Conservation (phyloP, 164 flowering plant genomes). For the Nymphaea colorata region DNA sequence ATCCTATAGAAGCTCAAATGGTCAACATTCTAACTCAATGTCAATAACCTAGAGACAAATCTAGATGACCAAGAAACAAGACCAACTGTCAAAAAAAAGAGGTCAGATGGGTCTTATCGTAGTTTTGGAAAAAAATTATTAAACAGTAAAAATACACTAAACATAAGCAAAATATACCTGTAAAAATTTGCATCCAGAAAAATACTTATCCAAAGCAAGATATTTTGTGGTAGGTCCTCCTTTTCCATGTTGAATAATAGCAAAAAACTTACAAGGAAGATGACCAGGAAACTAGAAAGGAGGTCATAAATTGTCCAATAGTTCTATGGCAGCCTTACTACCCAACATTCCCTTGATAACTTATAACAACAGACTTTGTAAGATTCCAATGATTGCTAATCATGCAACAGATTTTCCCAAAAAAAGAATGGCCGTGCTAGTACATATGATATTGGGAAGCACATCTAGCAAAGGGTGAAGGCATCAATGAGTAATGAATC, state of each 20-base stretch:
- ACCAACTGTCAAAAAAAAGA: neutral
- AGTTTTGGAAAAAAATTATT: too few relatives aligned
- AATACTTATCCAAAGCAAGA: constrained; percentile 93
- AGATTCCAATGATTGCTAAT: too few relatives aligned
- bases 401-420: too few relatives aligned
- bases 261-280: constrained; percentile 89
- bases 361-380: too few relatives aligned
- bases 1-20: constrained; percentile 75
- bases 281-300: constrained; percentile 98
- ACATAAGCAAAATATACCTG: constrained; percentile 37
- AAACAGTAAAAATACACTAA: too few relatives aligned
- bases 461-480: too few relatives aligned
- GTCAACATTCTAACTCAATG: constrained; percentile 69
- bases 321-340: constrained; percentile 71
- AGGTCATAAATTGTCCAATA: constrained; percentile 70
- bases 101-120: too few relatives aligned
- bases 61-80: neutral
- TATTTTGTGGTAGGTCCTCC: constrained; percentile 56
- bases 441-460: too few relatives aligned
- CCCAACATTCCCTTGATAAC: constrained; percentile 61
- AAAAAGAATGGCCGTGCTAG: too few relatives aligned
- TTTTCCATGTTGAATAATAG: constrained; percentile 35
- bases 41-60: constrained; percentile 48
- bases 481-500: too few relatives aligned
- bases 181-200: constrained; percentile 70